Percentiles rank a stretch among this genome's conserved stretches.
Evolutionary conservation across 345 rosid genomes (phyloP).

Genomic region (rapeseed (Brassica napus)): Da-Ae NC_063442.1:19410501-19411000

Average conservation of each 20-base stretch:
- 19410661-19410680: too few species aligned
- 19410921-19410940: not conserved
- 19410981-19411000: constrained; percentile 26
- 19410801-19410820: constrained; percentile 81
- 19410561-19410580: too few species aligned
- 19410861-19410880: constrained; percentile 3
- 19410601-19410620: too few species aligned
- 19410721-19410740: not conserved
- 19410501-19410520: too few species aligned
- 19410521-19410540: too few species aligned
- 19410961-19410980: constrained; percentile 30
- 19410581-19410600: too few species aligned
- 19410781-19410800: constrained; percentile 45
- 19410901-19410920: not conserved
- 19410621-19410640: too few species aligned
- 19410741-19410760: not conserved
- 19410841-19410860: constrained; percentile 69
- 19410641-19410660: too few species aligned
- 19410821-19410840: constrained; percentile 93
- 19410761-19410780: not conserved
- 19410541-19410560: too few species aligned
- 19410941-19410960: not conserved
- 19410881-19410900: not conserved
- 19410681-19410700: too few species aligned
- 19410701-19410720: not conserved